phyloP scores from a whole-genome alignment of 495 filamentous ascomycete genomes.

The Penicillium argentinense region DNA sequence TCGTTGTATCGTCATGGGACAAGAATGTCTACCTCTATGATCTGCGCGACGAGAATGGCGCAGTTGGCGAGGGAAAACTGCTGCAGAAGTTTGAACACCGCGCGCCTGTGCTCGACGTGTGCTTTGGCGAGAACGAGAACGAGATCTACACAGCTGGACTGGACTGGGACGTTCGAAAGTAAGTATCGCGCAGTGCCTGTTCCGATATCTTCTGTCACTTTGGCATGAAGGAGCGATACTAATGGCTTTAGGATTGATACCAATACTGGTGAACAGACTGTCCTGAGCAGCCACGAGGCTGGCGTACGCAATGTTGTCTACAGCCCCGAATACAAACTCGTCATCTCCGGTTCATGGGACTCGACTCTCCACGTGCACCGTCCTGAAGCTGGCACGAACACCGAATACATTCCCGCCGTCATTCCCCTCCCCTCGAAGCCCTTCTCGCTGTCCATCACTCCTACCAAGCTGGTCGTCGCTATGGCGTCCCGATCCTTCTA shows the following conservation, averaged over 20 bases:
- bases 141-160: constrained; percentile 83
- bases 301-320: constrained; percentile 83
- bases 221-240: background rate
- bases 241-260: constrained; percentile 64
- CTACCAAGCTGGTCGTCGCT: constrained; percentile 85
- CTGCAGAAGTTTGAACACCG: constrained; percentile 74
- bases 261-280: constrained; percentile 64
- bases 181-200: constrained; percentile 12
- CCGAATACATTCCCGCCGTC: constrained; percentile 49
- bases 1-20: constrained; percentile 95
- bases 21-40: constrained; percentile 90
- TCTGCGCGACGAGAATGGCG: constrained; percentile 58
- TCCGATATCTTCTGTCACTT: background rate
- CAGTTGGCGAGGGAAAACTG: constrained; percentile 56
- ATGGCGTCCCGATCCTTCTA: constrained; percentile 90
- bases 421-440: constrained; percentile 78
- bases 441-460: constrained; percentile 77
- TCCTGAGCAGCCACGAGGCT: constrained; percentile 73
- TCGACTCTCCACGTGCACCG: constrained; percentile 81
- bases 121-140: constrained; percentile 76
- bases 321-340: constrained; percentile 67
- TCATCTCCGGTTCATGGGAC: constrained; percentile 94
- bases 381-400: constrained; percentile 42
- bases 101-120: constrained; percentile 86
- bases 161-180: constrained; percentile 83